Evolutionary conservation across 2,329 filamentous ascomycete species (phyloP), one percentile per base, ranked within the genome.

Genomic region (Paraphaeosphaeria minitans): DNA sequence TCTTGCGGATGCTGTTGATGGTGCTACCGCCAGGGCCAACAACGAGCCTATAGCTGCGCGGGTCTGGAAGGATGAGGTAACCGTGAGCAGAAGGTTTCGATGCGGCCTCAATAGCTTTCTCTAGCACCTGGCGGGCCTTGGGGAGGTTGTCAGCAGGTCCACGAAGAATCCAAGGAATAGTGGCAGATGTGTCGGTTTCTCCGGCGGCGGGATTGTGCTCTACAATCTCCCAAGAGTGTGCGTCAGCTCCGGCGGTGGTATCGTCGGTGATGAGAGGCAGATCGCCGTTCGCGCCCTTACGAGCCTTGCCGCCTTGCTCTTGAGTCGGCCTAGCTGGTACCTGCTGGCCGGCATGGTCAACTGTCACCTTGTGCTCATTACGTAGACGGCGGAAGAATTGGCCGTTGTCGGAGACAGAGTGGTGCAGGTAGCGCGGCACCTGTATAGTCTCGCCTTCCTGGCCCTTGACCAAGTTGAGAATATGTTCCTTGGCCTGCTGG

Each of bases 211-310:
- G 68, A 22, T 88, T 86, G 41, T 85, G 84, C 72, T 92, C 87
- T 60, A 96, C 85, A 13, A 95, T 81, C 66, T 91, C 90, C 92
- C 93, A 99, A 2, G 90, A 92, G 80, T 96, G 88, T 63, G 90
- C 87, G 7, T 86, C 82, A 22, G 84, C 77, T 13, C 73, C 72
- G 33, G 84, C 80, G 29, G 62, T 64, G 14, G 87, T 85, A 1
- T 85, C 91, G 72, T 98, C 95, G 0, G 93, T 98, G 78, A 98
- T 98, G 66, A 99, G 79, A n/a, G 95, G 95, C 57, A 96, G 84
- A 41, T 86, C 84, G 46, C 85, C 86, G 63, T 86, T 89, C 41
- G 82, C 81, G 22, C 86, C 84, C 60, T 78, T 76, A 56, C 80
- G 78, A 46, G 79, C 74, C 63, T 73, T 78, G 61, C 72, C 74